These are phyloP conservation scores for Trichocladium uniseriatum DNA, from an alignment of 495 filamentous ascomycete genomes.

Conservation along the genomic window DNA sequence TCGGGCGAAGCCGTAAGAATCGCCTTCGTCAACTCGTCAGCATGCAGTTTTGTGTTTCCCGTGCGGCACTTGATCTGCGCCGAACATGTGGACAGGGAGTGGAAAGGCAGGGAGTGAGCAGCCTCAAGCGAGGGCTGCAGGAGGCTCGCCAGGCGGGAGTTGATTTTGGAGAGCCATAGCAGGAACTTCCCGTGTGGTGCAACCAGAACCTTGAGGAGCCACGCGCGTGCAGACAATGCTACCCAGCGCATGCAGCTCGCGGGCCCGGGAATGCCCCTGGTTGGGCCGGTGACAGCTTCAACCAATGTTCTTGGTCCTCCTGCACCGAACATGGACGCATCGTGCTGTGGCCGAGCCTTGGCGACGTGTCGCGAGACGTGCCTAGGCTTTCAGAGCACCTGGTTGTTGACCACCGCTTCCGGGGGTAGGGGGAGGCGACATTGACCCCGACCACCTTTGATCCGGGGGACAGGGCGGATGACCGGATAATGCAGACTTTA, in stretches of 20 bases:
- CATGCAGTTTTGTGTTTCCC: slow-evolving; percentile 12
- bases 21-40: background rate
- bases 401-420: background rate
- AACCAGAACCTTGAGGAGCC: background rate
- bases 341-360: background rate
- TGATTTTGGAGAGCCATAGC: too few relatives aligned
- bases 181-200: background rate
- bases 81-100: slow-evolving; percentile 9
- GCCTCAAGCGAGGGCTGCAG: slow-evolving; percentile 8
- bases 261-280: slow-evolving; percentile 9
- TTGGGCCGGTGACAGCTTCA: slow-evolving; percentile 4
- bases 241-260: slow-evolving; percentile 8
- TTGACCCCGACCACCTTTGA: too few relatives aligned
- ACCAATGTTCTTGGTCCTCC: background rate
- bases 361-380: background rate
- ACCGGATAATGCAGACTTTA: too few relatives aligned
- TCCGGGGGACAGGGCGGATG: too few relatives aligned
- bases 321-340: background rate
- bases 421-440: background rate
- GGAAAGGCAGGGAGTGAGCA: slow-evolving; percentile 11
- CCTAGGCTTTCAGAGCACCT: background rate
- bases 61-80: slow-evolving; percentile 9
- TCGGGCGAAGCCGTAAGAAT: background rate
- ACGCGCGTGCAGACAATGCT: slow-evolving; percentile 3
- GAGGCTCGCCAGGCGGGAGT: too few relatives aligned